Conservation (phyloP, 169 alveolate genomes). For the Plasmodium inui region DNA sequence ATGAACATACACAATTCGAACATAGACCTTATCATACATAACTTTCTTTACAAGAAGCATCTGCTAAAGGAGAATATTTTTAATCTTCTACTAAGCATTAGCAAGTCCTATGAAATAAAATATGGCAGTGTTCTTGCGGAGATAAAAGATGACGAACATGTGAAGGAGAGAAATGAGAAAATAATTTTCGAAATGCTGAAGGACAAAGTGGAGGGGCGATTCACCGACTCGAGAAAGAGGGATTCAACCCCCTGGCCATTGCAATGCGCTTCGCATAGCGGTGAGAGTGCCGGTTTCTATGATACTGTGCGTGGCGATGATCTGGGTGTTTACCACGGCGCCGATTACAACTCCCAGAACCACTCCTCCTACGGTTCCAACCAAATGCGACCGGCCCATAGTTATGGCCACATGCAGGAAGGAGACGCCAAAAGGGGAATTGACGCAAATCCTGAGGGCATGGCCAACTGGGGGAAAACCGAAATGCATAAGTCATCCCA, state of each 20-base stretch:
- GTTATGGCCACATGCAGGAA: not conserved
- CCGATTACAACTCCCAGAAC: not conserved
- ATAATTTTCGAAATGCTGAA: slow-evolving; percentile 51
- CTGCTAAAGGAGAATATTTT: slow-evolving; percentile 62
- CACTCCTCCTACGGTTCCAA: not conserved
- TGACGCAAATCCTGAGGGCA: not conserved
- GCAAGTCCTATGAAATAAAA: slow-evolving; percentile 58
- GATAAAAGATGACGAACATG: slow-evolving; percentile 35
- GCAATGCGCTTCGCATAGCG: not conserved
- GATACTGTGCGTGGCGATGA: not conserved
- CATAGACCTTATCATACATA: slow-evolving; percentile 34
- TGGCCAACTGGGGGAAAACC: not conserved
- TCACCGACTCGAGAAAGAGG: not conserved
- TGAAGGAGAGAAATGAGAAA: slow-evolving; percentile 59
- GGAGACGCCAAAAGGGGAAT: not conserved
- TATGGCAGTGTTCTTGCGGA: slow-evolving; percentile 20
- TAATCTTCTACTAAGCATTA: slow-evolving; percentile 38
- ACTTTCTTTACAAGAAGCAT: slow-evolving; percentile 57
- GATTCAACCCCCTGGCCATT: not conserved
- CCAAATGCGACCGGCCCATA: not conserved
- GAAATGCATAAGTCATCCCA: not conserved
- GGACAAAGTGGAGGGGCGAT: slow-evolving; percentile 15
- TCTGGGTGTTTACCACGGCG: not conserved
- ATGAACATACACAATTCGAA: slow-evolving; percentile 49
- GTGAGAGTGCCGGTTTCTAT: not conserved